Base-by-base conservation (phyloP, 129 eudicot species). In the Flaveria ramosissima region DNA sequence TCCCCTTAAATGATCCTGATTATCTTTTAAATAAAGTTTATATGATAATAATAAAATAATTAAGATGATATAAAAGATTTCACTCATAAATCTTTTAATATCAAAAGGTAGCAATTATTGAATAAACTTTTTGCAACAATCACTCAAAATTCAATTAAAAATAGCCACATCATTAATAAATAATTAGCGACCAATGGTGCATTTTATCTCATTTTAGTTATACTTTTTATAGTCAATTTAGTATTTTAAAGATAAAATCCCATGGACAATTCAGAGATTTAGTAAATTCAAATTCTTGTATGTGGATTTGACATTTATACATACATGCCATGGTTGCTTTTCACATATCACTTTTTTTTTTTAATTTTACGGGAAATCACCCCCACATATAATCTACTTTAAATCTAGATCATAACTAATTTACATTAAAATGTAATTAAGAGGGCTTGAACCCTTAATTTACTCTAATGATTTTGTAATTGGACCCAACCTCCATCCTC, bases 261-360 rank as follows among this genome's bases (percentile, higher is more conserved):
- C 4, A 59, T 10, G 66, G 39, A 9, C 2, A 59, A 24, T 55
- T 26, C 4, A 26, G 30, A 26, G 3, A 26, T 30, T 55, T 19
- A 21, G 20, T 43, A 9, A 30, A 24, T 73, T 74, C 5, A 23
- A 14, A 73, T 3, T 62, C 43, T 14, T 57, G 41, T 14, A 73
- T 8, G 46, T 20, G 53, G 8, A 43, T 69, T 14, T 47, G 55
- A 24, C 74, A 73, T 73, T 57, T 57, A 24, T 19, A 24, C 12
- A 5, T 30, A 30, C 36, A 30, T 30, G 24, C 21, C 7, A 77
- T 66, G 73, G 80, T 50, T 68, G 68, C 70, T 55, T 20, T 36
- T 36, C 1, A 6, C 41, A 36, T 36, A 36, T 36, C 41, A 36
- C 7, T 0, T 36, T 36, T 36, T 36, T 6, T 30, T 30, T 30